Evolutionary conservation across 352 stramenopile species (phyloP), one percentile per base, ranked within the genome.

Genomic region (Phytophthora pini): DNA sequence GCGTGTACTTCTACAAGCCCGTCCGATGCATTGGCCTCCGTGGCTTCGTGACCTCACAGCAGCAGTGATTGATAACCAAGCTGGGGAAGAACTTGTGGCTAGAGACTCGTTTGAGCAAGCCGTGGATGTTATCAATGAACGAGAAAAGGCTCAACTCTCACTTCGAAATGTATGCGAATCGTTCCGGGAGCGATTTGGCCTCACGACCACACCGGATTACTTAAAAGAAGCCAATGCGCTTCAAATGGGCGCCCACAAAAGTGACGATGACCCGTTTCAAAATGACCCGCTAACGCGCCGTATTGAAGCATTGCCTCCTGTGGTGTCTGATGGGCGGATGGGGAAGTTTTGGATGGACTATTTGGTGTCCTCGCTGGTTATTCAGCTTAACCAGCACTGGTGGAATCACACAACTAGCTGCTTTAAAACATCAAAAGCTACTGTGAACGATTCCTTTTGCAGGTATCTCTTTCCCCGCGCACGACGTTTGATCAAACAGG

Each of bases 371-470:
- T 11, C n/a, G 3, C 12, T 43, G n/a, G 38, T 43, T 13, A 8
- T 61, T n/a, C 43, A 27, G 5, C 39, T 61, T 1, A 61, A 61
- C 39, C 43, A 61, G 54, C 54, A 61, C 31, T 61, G 20, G 44
- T 61, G 54, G 43, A 26, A 22, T 20, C 54, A 61, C 38, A 61
- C 54, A 20, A 53, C 13, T 31, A 61, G 22, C 17, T 61, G 54
- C 7, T 47, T 54, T 17, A 43, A 43, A 2, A 17, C 3, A 15
- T 43, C 38, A 43, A 11, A 15, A 43, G 38, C n/a, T 17, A 43
- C 38, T 20, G 38, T 43, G 38, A 43, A 17, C 13, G 38, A 43
- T n/a, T 15, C 10, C 5, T 43, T 20, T n/a, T 43, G 38, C n/a
- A 43, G 38, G n/a, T 22, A 43, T 10, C 13, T 20, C 12, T 43